phyloP scores from a whole-genome alignment of 768 basidiomycete species.

The Rhodotorula sphaerocarpa region DNA sequence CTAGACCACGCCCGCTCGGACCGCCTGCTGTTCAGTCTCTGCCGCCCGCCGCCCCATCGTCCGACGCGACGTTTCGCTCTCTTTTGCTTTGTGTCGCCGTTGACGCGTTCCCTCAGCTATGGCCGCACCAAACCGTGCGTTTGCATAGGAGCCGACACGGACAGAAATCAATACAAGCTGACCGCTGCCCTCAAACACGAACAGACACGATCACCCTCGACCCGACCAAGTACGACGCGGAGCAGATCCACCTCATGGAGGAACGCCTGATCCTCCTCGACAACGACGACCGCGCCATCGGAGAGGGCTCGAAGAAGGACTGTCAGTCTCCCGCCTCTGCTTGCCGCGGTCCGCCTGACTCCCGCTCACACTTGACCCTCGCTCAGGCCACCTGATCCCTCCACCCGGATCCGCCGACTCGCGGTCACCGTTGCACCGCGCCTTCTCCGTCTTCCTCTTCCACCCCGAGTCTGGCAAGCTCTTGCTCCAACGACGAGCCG shows the following conservation, averaged over 20 bases:
- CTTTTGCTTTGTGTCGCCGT: too few species aligned
- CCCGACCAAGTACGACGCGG: constrained; percentile 74
- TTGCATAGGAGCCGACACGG: too few species aligned
- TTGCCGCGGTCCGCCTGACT: not conserved
- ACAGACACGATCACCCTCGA: constrained; percentile 49
- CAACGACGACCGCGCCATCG: constrained; percentile 72
- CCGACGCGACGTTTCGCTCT: too few species aligned
- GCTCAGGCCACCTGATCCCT: constrained; percentile 86
- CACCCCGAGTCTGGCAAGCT: constrained; percentile 86
- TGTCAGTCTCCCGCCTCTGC: constrained; percentile 50
- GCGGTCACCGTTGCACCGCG: constrained; percentile 89
- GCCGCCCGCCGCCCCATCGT: too few species aligned
- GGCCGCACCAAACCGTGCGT: too few species aligned
- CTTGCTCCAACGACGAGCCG: constrained; percentile 84
- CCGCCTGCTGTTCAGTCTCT: too few species aligned
- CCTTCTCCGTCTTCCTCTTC: constrained; percentile 96
- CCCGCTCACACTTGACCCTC: not conserved
- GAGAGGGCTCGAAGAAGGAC: constrained; percentile 89
- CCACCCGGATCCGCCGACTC: constrained; percentile 58
- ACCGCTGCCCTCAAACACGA: too few species aligned
- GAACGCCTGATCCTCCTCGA: constrained; percentile 82
- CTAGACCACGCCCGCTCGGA: too few species aligned
- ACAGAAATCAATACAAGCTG: too few species aligned
- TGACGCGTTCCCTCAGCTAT: too few species aligned
- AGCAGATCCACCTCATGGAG: constrained; percentile 91